Conservation (phyloP, 352 stramenopile genomes). For the Globisporangium nagaii region DNA sequence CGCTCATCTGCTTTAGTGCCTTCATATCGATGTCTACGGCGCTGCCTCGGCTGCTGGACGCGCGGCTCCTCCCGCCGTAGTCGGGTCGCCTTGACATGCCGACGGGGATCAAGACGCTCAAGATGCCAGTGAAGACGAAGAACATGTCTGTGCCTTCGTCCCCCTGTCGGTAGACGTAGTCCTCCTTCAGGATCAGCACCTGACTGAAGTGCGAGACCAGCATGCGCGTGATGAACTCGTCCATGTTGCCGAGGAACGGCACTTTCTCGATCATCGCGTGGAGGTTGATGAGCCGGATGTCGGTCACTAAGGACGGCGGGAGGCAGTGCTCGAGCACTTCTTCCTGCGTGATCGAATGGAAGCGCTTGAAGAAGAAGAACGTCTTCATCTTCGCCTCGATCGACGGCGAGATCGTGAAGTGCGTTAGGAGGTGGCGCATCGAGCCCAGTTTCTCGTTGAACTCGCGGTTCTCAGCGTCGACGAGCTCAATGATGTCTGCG, state of each 20-base stretch:
- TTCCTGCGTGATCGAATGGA: conserved; percentile 52
- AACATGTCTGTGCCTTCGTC: conserved; percentile 58
- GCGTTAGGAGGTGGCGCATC: conserved; percentile 29
- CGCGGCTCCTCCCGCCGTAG: too few species aligned
- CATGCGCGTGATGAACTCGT: conserved; percentile 42
- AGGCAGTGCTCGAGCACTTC: conserved; percentile 34
- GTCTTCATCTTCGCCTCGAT: conserved; percentile 33
- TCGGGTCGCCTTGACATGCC: background rate
- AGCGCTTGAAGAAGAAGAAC: conserved; percentile 48
- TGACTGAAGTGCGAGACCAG: conserved; percentile 48
- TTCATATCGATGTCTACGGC: conserved; percentile 3
- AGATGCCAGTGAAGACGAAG: conserved; percentile 46
- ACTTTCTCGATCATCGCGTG: conserved; percentile 53
- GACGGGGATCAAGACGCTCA: conserved; percentile 27
- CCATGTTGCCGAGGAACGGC: conserved; percentile 39
- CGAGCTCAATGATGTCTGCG: conserved; percentile 36
- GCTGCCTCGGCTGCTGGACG: too few species aligned
- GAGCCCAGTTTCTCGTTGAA: conserved; percentile 45
- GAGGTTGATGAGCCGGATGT: conserved; percentile 43
- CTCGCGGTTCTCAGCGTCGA: conserved; percentile 39
- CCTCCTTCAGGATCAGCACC: conserved; percentile 30
- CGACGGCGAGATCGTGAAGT: conserved; percentile 36
- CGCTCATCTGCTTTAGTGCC: conserved; percentile 25
- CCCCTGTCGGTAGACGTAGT: conserved; percentile 35
- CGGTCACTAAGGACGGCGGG: conserved; percentile 42